These are phyloP conservation scores for Ascochyta fabae DNA, from an alignment of 2,329 filamentous ascomycete genomes.

Conservation along the genomic window DNA sequence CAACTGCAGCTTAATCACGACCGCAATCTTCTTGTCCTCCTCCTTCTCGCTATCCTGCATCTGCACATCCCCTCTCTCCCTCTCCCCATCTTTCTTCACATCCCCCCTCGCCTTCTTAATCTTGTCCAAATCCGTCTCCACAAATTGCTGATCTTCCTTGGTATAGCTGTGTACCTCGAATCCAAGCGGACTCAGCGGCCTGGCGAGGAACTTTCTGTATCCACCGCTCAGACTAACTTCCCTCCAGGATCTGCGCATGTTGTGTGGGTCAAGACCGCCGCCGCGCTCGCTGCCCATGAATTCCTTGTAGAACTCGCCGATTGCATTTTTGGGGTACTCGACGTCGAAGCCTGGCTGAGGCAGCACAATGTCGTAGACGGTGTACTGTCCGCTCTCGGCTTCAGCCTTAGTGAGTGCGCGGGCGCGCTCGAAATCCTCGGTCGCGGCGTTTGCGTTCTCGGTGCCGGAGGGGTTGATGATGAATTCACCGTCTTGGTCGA, in stretches of 20 bases:
- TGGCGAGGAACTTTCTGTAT: constrained; percentile 84
- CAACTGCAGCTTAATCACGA: constrained; percentile 76
- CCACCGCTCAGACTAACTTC: constrained; percentile 88
- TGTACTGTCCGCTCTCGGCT: constrained; percentile 74
- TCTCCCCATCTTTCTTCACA: constrained; percentile 59
- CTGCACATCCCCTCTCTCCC: constrained; percentile 24
- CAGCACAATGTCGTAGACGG: constrained; percentile 86
- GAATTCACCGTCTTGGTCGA: constrained; percentile 69
- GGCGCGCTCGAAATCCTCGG: constrained; percentile 70
- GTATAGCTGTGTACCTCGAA: constrained; percentile 74
- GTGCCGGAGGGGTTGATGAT: constrained; percentile 66
- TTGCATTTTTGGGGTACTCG: constrained; percentile 80
- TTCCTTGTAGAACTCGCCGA: constrained; percentile 81
- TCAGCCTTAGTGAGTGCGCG: constrained; percentile 79
- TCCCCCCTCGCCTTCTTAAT: constrained; percentile 57
- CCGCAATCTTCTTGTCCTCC: constrained; percentile 63
- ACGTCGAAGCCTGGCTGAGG: constrained; percentile 93
- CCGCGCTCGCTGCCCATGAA: constrained; percentile 86
- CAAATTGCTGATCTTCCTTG: constrained; percentile 79
- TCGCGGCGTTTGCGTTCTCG: constrained; percentile 60
- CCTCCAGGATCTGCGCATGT: constrained; percentile 85
- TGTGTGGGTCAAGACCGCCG: constrained; percentile 77
- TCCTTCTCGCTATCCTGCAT: constrained; percentile 35
- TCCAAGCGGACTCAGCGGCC: constrained; percentile 67
- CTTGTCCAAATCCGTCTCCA: constrained; percentile 82